A percentile compares a stretch with the other conserved stretches of the same genome.
phyloP scores from a whole-genome alignment of 768 basidiomycete genomes.

The Russula olivacea region DNA sequence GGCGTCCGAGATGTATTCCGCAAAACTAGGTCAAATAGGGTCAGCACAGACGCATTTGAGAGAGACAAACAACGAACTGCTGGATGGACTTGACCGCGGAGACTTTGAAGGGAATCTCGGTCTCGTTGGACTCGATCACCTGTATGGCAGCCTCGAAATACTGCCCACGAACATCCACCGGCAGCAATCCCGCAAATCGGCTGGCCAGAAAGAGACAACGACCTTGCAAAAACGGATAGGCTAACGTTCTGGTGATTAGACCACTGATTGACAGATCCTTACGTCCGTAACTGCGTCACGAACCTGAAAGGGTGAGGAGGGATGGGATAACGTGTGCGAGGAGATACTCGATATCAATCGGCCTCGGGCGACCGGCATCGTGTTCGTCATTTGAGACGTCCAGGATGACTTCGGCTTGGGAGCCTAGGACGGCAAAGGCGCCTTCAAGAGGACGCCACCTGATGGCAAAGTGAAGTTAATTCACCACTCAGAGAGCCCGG shows the following conservation, averaged over 20 bases:
- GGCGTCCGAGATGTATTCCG: conserved; percentile 55
- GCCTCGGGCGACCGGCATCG: conserved; percentile 53
- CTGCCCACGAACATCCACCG: conserved; percentile 66
- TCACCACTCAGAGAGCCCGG: neutral
- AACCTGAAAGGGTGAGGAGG: conserved; percentile 65
- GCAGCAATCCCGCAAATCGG: conserved; percentile 72
- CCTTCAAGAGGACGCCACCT: conserved; percentile 96
- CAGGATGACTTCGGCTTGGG: conserved; percentile 68
- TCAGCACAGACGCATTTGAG: neutral
- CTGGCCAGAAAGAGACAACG: conserved; percentile 93
- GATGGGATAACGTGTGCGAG: conserved; percentile 76
- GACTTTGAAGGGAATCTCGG: conserved; percentile 83
- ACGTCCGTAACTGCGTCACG: conserved; percentile 25
- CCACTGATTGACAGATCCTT: neutral
- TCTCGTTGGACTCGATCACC: conserved; percentile 68
- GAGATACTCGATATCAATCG: conserved; percentile 72
- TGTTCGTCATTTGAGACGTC: conserved; percentile 74
- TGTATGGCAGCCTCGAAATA: conserved; percentile 85
- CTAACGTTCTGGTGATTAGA: conserved; percentile 36
- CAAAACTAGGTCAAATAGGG: conserved; percentile 50
- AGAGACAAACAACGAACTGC: conserved; percentile 55
- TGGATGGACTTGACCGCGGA: conserved; percentile 91
- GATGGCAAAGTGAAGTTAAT: conserved; percentile 5
- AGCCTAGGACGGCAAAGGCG: conserved; percentile 72
- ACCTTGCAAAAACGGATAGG: conserved; percentile 89